Conservation (phyloP, 225 moss, liverwort and hornwort genomes). For the Lunularia cruciata region DNA sequence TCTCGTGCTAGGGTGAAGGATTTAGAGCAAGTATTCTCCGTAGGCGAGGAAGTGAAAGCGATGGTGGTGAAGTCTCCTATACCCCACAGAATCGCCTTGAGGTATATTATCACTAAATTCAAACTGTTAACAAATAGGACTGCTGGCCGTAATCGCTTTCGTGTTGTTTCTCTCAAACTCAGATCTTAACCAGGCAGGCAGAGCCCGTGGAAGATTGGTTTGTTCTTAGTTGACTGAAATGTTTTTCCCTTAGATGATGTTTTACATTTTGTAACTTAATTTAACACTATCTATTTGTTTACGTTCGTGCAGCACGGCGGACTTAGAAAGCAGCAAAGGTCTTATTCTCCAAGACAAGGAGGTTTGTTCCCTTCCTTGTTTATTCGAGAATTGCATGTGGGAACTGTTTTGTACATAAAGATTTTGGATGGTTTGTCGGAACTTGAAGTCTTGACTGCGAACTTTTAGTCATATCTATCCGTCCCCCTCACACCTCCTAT, state of each 20-base stretch:
- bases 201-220: no score
- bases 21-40: slow-evolving; percentile 50
- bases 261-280: no score
- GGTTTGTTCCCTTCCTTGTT: slow-evolving; percentile 32
- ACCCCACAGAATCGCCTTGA: slow-evolving; percentile 58
- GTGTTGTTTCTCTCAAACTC: no score
- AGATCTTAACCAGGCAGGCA: no score
- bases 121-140: no score
- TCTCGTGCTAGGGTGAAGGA: slow-evolving; percentile 41
- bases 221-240: no score
- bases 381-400: not conserved
- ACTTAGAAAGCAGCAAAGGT: slow-evolving; percentile 69
- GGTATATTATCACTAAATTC: slow-evolving; percentile 33
- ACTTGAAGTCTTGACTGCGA: not conserved
- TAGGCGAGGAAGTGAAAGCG: slow-evolving; percentile 43
- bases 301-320: slow-evolving; percentile 56
- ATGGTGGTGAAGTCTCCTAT: slow-evolving; percentile 52
- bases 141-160: no score
- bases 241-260: no score
- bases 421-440: not conserved
- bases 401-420: not conserved
- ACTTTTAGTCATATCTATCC: not conserved
- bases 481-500: not conserved
- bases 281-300: not conserved
- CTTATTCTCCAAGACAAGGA: slow-evolving; percentile 75